Evolutionary conservation across 441 rosid genomes (phyloP).

Genomic region (Mallotus repandus): DNA sequence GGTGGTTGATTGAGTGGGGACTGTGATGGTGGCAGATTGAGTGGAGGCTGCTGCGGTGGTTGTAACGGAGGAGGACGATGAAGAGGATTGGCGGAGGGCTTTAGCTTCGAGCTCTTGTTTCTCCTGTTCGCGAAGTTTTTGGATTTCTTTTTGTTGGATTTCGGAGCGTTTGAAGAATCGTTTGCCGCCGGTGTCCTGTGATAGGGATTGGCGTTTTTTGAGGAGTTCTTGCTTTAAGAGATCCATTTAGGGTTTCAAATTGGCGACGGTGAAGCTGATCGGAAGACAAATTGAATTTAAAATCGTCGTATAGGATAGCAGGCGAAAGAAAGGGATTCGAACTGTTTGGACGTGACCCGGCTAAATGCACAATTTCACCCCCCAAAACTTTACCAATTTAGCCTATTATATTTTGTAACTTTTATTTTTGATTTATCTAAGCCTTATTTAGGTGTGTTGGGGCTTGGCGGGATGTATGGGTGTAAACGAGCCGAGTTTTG

Average conservation of each 20-base stretch:
- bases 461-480: no score
- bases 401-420: no score
- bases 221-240: constrained; percentile 62
- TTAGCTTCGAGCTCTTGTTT: constrained; percentile 72
- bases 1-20: constrained; percentile 26
- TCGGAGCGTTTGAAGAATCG: constrained; percentile 75
- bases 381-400: no score
- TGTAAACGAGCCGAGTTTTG: no score
- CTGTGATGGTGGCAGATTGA: constrained; percentile 26
- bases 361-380: no score
- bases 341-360: no score
- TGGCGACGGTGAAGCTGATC: background rate
- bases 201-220: constrained; percentile 59
- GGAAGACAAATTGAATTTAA: no score
- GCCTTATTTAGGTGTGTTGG: no score
- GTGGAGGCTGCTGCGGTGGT: constrained; percentile 23
- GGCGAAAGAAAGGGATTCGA: no score
- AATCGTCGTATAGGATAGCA: no score
- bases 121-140: constrained; percentile 75
- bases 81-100: constrained; percentile 42
- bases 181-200: constrained; percentile 63
- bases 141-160: constrained; percentile 74
- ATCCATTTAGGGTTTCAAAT: constrained; percentile 53
- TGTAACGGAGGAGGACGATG: constrained; percentile 32
- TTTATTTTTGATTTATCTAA: no score